phyloP scores from a whole-genome alignment of 2,329 filamentous ascomycete genomes.

The Pestalotiopsis sp. region DNA sequence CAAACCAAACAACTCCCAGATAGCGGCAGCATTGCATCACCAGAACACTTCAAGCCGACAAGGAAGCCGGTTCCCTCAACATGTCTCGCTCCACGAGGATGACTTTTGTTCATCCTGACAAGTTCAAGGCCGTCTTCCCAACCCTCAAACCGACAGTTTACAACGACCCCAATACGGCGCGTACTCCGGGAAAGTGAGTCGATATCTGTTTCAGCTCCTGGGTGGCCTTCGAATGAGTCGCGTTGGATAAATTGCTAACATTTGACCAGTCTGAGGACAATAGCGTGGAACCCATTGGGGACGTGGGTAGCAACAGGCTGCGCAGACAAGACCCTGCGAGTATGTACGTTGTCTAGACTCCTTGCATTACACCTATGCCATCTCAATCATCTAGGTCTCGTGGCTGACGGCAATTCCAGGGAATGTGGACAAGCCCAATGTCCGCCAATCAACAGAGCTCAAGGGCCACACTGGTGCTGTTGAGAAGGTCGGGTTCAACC shows the following conservation, averaged over 20 bases:
- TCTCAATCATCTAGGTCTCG: not conserved
- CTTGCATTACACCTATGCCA: not conserved
- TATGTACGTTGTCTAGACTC: constrained; percentile 57
- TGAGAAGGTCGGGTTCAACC: constrained; percentile 79
- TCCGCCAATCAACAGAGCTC: constrained; percentile 76
- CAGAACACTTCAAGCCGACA: not conserved
- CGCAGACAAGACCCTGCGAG: constrained; percentile 69
- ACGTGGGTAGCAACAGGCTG: constrained; percentile 83
- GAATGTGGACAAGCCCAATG: constrained; percentile 77
- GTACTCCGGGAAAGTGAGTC: constrained; percentile 32
- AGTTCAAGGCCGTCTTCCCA: constrained; percentile 34
- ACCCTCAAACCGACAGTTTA: constrained; percentile 35
- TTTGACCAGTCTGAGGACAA: constrained; percentile 66
- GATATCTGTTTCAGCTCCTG: constrained; percentile 13
- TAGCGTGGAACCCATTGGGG: constrained; percentile 89
- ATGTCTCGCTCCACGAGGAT: constrained; percentile 33
- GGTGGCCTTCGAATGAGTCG: too few species aligned
- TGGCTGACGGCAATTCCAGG: constrained; percentile 38
- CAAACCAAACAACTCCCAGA: too few species aligned
- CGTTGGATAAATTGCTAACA: constrained; percentile 10
- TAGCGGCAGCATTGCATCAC: too few species aligned
- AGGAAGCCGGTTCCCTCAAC: not conserved
- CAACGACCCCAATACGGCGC: constrained; percentile 31
- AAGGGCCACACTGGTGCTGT: constrained; percentile 68
- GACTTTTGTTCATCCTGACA: constrained; percentile 35